Percentiles rank a stretch among this genome's conserved stretches.
Evolutionary conservation across 2,329 filamentous ascomycete species (phyloP).

Genomic region (Aureobasidium zeae): DNA sequence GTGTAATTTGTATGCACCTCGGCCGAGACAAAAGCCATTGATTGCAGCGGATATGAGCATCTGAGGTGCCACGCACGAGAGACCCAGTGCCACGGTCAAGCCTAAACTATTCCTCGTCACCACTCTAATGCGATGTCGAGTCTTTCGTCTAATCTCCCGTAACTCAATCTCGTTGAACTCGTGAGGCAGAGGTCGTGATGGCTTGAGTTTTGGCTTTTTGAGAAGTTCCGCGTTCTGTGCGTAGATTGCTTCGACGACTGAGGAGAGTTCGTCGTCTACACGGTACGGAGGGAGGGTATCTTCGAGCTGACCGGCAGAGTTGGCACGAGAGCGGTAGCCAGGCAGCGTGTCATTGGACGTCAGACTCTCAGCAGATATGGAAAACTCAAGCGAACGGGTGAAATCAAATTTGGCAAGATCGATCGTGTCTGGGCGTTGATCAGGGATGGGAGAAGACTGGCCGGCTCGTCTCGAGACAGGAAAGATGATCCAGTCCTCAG

Average conservation of each 20-base stretch:
- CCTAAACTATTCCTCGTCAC: conserved; percentile 6
- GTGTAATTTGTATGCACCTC: conserved; percentile 5
- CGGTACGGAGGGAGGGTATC: neutral
- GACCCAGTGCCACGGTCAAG: neutral
- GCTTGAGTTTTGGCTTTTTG: conserved; percentile 7
- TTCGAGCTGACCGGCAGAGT: neutral
- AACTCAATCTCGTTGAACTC: neutral
- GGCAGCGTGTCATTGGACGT: neutral
- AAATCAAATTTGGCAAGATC: conserved; percentile 4
- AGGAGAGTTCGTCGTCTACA: neutral
- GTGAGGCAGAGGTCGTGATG: neutral
- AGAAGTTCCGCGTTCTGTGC: neutral
- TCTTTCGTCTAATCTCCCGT: conserved; percentile 8
- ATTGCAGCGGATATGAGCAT: conserved; percentile 12
- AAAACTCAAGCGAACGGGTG: conserved; percentile 1
- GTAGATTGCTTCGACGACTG: neutral
- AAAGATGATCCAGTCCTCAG: conserved; percentile 1
- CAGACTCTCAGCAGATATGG: neutral
- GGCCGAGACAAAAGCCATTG: conserved; percentile 7
- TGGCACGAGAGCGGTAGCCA: neutral
- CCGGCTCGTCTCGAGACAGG: neutral
- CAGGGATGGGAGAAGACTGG: neutral
- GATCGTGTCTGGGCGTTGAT: neutral
- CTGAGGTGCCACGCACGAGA: conserved; percentile 9
- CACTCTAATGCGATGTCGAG: conserved; percentile 6